Evolutionary conservation across 768 basidiomycete genomes (phyloP).

Genomic region (Lentinula lateritia): DNA sequence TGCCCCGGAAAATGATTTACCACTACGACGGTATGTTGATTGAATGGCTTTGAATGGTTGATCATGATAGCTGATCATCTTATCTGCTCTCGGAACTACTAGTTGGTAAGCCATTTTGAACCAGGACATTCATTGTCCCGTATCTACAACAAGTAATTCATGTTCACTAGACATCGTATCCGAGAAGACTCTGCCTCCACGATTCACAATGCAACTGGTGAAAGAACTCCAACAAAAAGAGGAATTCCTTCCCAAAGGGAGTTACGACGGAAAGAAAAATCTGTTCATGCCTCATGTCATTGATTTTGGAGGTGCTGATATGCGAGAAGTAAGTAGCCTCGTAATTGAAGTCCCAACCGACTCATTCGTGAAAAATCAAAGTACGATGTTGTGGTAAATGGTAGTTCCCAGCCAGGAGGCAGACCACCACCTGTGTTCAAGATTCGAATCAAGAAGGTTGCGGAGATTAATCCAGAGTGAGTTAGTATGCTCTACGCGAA

Average conservation of each 20-base stretch:
- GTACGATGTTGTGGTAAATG: conserved; percentile 31
- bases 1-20: conserved; percentile 52
- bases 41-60: too few species aligned
- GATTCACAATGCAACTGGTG: conserved; percentile 46
- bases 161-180: conserved; percentile 35
- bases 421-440: conserved; percentile 46
- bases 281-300: conserved; percentile 44
- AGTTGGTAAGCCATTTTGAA: neutral
- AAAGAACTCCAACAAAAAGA: conserved; percentile 35
- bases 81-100: neutral
- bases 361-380: conserved; percentile 1
- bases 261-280: conserved; percentile 60
- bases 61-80: too few species aligned
- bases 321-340: conserved; percentile 24
- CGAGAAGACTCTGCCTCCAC: conserved; percentile 39
- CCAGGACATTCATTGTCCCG: neutral
- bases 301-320: conserved; percentile 21
- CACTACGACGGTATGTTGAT: conserved; percentile 63
- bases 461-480: conserved; percentile 45
- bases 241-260: conserved; percentile 45
- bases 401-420: conserved; percentile 22
- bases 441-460: conserved; percentile 50
- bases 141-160: neutral
- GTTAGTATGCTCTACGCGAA: neutral
- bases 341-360: too few species aligned